These are phyloP conservation scores for Viscum album DNA, from an alignment of 177 flowering plant genomes.

Conservation along the genomic window DNA sequence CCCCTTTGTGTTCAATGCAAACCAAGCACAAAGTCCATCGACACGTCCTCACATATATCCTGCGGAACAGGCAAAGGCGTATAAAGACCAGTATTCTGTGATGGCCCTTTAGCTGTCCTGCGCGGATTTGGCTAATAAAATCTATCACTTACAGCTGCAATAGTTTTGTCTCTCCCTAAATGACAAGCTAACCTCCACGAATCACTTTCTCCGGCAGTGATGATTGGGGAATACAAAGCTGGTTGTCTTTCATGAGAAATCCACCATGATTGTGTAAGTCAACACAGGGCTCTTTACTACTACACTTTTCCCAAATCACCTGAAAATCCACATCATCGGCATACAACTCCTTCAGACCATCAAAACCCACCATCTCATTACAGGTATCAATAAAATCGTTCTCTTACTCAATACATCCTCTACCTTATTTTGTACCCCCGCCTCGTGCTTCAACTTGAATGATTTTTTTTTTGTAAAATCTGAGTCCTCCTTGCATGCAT, in stretches of 20 bases:
- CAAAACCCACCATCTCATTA: not conserved
- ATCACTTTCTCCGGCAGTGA: not conserved
- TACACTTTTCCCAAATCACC: not conserved
- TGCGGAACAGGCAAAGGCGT: not conserved
- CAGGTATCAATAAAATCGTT: not conserved
- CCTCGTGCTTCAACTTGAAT: not conserved
- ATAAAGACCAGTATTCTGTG: constrained; percentile 10
- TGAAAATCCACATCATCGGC: not conserved
- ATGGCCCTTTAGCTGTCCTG: constrained; percentile 4
- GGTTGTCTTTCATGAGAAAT: not conserved
- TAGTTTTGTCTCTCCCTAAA: constrained; percentile 8
- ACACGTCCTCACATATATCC: not conserved
- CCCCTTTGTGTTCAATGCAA: not conserved
- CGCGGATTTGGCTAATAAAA: constrained; percentile 8
- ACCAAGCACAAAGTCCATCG: not conserved
- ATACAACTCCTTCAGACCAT: not conserved
- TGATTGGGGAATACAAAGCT: not conserved
- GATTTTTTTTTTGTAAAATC: not conserved
- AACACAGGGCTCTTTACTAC: not conserved
- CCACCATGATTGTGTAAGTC: not conserved
- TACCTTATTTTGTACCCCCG: not conserved
- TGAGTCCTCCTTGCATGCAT: not conserved
- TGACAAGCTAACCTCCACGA: not conserved
- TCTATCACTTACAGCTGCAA: not conserved
- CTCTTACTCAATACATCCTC: not conserved